Percentiles rank a stretch among this genome's conserved stretches.
Conservation (phyloP, 108 stramenopile species). For the Asterionellopsis glacialis region DNA sequence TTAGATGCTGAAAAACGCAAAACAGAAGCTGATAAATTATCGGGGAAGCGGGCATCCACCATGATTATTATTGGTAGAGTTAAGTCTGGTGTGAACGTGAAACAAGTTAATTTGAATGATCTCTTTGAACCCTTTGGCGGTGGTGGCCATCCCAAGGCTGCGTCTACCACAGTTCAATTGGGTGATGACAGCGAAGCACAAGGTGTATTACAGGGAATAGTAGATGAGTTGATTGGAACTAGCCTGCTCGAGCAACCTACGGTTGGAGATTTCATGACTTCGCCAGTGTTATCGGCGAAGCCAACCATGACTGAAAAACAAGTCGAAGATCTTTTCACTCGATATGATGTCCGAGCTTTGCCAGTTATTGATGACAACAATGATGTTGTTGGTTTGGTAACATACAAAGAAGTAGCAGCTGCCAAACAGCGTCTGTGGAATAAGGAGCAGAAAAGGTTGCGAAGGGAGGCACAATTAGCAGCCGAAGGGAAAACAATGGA, state of each 20-base stretch:
- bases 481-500: conserved; percentile 26
- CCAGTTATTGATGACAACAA: conserved; percentile 83
- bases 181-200: conserved; percentile 66
- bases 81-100: conserved; percentile 77
- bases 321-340: conserved; percentile 80
- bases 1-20: conserved; percentile 36
- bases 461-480: conserved; percentile 16
- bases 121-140: conserved; percentile 76
- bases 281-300: conserved; percentile 65
- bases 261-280: conserved; percentile 85
- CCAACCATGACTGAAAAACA: conserved; percentile 80
- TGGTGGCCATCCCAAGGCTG: conserved; percentile 83
- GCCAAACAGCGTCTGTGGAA: conserved; percentile 81
- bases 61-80: conserved; percentile 85
- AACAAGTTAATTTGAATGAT: conserved; percentile 73
- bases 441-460: conserved; percentile 67
- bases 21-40: conserved; percentile 15
- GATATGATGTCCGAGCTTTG: conserved; percentile 82
- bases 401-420: conserved; percentile 86
- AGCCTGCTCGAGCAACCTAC: conserved; percentile 55
- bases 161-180: conserved; percentile 75
- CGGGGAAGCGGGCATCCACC: conserved; percentile 34
- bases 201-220: conserved; percentile 53
- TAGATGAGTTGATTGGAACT: conserved; percentile 70
- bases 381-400: conserved; percentile 79